phyloP scores from a whole-genome alignment of 2,329 filamentous ascomycete species.

The Teratosphaeria pseudoeucalypti region DNA sequence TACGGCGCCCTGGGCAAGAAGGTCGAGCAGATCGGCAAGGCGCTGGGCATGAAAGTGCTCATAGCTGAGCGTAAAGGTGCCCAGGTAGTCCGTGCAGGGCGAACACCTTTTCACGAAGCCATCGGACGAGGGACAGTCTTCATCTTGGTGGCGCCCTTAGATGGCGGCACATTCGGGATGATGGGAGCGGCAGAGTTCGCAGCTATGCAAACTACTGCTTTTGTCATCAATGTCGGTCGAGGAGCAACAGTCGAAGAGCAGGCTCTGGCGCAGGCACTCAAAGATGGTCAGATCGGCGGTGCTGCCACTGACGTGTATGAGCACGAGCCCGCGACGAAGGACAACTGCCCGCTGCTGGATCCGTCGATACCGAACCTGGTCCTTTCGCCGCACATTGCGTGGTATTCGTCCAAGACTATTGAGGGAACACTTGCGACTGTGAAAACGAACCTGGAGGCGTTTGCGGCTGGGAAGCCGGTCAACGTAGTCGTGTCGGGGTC shows the following conservation, averaged over 20 bases:
- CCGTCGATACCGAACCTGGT: slow-evolving; percentile 39
- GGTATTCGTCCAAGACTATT: slow-evolving; percentile 39
- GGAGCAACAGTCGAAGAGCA: slow-evolving; percentile 43
- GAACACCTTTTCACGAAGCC: slow-evolving; percentile 29
- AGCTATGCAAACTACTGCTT: slow-evolving; percentile 34
- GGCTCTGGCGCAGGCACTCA: slow-evolving; percentile 36
- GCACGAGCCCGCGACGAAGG: slow-evolving; percentile 35
- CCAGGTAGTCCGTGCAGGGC: slow-evolving; percentile 16
- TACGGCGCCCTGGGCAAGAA: slow-evolving; percentile 40
- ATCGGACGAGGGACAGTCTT: slow-evolving; percentile 29
- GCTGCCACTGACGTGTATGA: slow-evolving; percentile 42
- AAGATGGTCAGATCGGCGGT: slow-evolving; percentile 35
- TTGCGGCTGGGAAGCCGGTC: slow-evolving; percentile 29
- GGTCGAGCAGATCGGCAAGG: slow-evolving; percentile 35
- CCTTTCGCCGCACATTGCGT: slow-evolving; percentile 44
- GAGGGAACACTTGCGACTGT: slow-evolving; percentile 35
- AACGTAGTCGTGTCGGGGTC: slow-evolving; percentile 26
- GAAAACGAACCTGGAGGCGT: slow-evolving; percentile 39
- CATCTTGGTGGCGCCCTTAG: slow-evolving; percentile 22
- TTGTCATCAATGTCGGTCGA: slow-evolving; percentile 40
- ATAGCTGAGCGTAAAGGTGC: slow-evolving; percentile 38
- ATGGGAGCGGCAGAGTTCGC: slow-evolving; percentile 29
- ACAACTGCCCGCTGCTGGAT: slow-evolving; percentile 36
- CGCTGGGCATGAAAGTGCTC: slow-evolving; percentile 40
- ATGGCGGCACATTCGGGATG: slow-evolving; percentile 16